Evolutionary conservation across 306 rosid species (phyloP).

Genomic region (Rosa persica): DNA sequence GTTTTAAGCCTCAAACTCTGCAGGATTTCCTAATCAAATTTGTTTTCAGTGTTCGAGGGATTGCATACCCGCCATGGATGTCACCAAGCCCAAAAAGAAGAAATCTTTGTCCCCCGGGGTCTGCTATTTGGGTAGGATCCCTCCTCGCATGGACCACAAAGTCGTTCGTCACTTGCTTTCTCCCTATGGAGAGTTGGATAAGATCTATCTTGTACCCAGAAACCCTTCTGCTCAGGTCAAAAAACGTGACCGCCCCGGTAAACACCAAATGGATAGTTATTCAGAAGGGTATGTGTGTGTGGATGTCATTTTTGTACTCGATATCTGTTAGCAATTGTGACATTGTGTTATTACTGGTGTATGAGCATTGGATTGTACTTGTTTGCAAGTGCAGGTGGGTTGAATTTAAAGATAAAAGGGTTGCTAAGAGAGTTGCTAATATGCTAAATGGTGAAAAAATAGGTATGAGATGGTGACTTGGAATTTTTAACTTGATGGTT

Average conservation of each 20-base stretch:
- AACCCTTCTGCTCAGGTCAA: conserved; percentile 43
- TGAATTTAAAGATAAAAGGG: conserved; percentile 67
- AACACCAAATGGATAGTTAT: conserved; percentile 47
- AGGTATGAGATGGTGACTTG: conserved; percentile 41
- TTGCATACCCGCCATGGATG: neutral
- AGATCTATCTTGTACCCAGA: conserved; percentile 73
- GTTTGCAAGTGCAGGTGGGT: conserved; percentile 67
- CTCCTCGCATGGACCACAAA: conserved; percentile 79
- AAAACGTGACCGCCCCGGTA: conserved; percentile 43
- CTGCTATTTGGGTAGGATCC: conserved; percentile 79
- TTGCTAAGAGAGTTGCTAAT: conserved; percentile 80
- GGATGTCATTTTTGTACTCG: neutral
- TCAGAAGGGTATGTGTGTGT: conserved; percentile 64
- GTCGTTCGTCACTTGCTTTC: conserved; percentile 72
- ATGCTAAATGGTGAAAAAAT: conserved; percentile 86
- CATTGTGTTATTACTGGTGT: neutral
- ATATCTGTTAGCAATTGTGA: neutral
- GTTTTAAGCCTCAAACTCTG: no score
- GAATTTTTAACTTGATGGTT: neutral
- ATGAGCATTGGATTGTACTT: conserved; percentile 17
- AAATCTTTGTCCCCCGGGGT: conserved; percentile 38
- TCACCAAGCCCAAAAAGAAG: conserved; percentile 8
- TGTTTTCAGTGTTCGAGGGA: no score
- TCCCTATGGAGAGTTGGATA: conserved; percentile 62
- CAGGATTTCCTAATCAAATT: neutral